Conservation (phyloP, 805 yeast genomes). For the Metschnikowia matae region DNA sequence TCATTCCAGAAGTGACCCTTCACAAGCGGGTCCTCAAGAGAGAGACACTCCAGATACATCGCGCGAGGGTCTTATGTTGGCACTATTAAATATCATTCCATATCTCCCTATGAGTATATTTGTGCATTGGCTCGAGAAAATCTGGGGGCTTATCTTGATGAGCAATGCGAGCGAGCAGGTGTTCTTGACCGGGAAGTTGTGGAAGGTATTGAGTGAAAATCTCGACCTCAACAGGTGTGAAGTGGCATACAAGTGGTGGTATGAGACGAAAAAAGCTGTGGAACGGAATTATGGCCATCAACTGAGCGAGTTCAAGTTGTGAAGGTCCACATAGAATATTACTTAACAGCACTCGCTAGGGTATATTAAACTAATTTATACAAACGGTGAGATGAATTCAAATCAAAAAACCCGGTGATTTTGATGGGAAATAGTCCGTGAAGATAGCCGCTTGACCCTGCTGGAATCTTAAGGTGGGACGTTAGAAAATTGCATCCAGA, state of each 20-base stretch:
- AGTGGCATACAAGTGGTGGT: constrained; percentile 63
- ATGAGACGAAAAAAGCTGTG: constrained; percentile 25
- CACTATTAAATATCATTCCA: constrained; percentile 51
- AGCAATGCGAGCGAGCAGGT: constrained; percentile 35
- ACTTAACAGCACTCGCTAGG: not conserved
- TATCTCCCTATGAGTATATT: constrained; percentile 44
- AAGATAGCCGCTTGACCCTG: not conserved
- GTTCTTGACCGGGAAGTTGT: constrained; percentile 39
- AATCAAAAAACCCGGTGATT: not conserved
- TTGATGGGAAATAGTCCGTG: not conserved
- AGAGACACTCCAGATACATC: constrained; percentile 35
- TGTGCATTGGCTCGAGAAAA: constrained; percentile 44
- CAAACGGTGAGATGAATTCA: not conserved
- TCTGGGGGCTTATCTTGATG: constrained; percentile 32
- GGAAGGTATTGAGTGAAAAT: constrained; percentile 56
- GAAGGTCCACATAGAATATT: not conserved
- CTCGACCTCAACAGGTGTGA: constrained; percentile 54
- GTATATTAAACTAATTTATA: not conserved
- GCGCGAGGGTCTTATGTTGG: constrained; percentile 46
- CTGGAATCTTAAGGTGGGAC: not conserved
- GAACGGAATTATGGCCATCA: constrained; percentile 8
- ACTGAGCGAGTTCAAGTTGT: constrained; percentile 7
- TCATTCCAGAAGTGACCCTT: constrained; percentile 7
- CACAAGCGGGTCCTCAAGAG: constrained; percentile 2
- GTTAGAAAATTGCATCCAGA: not conserved